Evolutionary conservation across 129 eudicot species (phyloP), one percentile per base, ranked within the genome.

Genomic region (Flaveria brownii): DNA sequence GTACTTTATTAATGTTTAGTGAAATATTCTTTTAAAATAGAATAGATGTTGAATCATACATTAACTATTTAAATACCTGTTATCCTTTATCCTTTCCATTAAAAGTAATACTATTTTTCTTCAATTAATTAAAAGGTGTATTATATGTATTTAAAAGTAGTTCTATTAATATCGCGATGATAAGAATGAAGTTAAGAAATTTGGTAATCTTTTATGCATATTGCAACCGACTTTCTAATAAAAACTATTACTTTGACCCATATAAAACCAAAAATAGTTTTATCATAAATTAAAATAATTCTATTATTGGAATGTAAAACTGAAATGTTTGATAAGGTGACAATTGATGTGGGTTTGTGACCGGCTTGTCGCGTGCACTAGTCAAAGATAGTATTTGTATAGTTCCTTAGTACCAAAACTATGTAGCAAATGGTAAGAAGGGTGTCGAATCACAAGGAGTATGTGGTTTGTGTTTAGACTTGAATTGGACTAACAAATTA

Each of bases 301-400:
- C 36, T 20, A 22, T 22, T 20, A 59, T 60, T 39, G 26, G 50
- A 14, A 66, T 64, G 36, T 11, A 26, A 41, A 73, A 73, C 67
- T 43, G 39, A 57, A 76, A 64, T 78, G 33, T 71, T 71, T 71
- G 66, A 71, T 61, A 71, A 71, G 10, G 51, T 36, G 82, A 61
- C 54, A 71, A 70, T 71, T 71, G 82, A 52, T 41, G 73, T 62
- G 54, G 82, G 22, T 20, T 20, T 20, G 22, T n/a, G n/a, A n/a
- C n/a, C n/a, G n/a, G n/a, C n/a, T n/a, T n/a, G n/a, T n/a, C n/a
- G n/a, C n/a, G n/a, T n/a, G n/a, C n/a, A n/a, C n/a, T n/a, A n/a
- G n/a, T n/a, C n/a, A n/a, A n/a, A n/a, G n/a, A n/a, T n/a, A n/a
- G n/a, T n/a, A n/a, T n/a, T n/a, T n/a, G n/a, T n/a, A n/a, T n/a